Evolutionary conservation across 768 basidiomycete species (phyloP).

Genomic region (Pleurotus djamor): DNA sequence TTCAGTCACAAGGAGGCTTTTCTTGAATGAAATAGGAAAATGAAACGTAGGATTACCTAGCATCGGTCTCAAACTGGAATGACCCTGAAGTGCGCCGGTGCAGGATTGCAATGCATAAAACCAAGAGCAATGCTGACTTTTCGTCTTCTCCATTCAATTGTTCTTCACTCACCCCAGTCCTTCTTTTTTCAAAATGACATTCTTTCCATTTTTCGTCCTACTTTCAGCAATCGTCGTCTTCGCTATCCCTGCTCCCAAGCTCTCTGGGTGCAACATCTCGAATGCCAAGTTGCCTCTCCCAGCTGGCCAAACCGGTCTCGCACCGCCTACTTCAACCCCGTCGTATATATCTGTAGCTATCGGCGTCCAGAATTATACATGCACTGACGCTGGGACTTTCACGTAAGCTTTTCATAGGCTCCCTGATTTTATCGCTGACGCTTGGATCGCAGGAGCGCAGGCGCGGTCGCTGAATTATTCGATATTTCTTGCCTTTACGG

Average conservation of each 20-base stretch:
- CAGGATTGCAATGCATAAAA: too few relatives aligned
- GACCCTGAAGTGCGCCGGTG: too few relatives aligned
- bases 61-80: too few relatives aligned
- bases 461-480: constrained; percentile 50
- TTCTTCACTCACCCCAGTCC: background rate
- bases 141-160: background rate
- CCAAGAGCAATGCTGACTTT: too few relatives aligned
- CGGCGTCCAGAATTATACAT: constrained; percentile 58
- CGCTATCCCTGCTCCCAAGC: background rate
- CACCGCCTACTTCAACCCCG: constrained; percentile 29
- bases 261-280: constrained; percentile 21
- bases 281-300: constrained; percentile 17
- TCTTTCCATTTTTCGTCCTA: background rate
- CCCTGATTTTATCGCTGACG: background rate
- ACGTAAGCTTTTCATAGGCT: constrained; percentile 30
- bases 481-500: constrained; percentile 48
- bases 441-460: constrained; percentile 33
- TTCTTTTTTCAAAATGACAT: background rate
- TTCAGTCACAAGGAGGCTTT: too few relatives aligned
- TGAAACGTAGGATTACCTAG: too few relatives aligned
- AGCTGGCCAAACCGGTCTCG: constrained; percentile 25
- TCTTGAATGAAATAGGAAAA: too few relatives aligned
- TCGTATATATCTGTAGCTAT: constrained; percentile 43
- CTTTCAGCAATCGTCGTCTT: constrained; percentile 12
- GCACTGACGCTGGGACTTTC: constrained; percentile 35